Conservation (phyloP, 179 eudicot species). For the Silene vulgaris region DNA sequence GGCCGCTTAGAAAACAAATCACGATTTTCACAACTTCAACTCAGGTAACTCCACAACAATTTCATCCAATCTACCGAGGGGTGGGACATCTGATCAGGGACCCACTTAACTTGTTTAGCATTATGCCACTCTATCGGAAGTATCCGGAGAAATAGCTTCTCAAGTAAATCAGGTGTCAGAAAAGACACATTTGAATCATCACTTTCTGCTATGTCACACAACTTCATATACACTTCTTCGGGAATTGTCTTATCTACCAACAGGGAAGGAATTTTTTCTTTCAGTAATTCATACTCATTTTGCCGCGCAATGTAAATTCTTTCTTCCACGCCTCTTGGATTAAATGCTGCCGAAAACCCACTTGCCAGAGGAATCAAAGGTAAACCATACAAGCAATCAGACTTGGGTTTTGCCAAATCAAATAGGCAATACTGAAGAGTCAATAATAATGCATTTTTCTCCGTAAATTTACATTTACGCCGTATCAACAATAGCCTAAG, state of each 20-base stretch:
- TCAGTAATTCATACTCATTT: conserved; percentile 78
- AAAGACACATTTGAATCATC: conserved; percentile 74
- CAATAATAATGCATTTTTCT: conserved; percentile 58
- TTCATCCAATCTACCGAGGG: conserved; percentile 91
- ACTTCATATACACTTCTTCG: conserved; percentile 55
- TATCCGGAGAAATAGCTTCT: conserved; percentile 63
- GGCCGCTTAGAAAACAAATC: conserved; percentile 90
- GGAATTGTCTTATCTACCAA: conserved; percentile 72
- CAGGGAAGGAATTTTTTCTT: conserved; percentile 68
- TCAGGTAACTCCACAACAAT: conserved; percentile 72
- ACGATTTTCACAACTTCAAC: conserved; percentile 64
- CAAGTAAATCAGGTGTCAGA: conserved; percentile 73
- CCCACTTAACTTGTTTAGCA: conserved; percentile 80
- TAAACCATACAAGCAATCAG: conserved; percentile 67
- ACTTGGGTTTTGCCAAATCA: conserved; percentile 57
- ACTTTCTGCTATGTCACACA: conserved; percentile 67
- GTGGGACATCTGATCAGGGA: conserved; percentile 65
- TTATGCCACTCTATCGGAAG: conserved; percentile 88
- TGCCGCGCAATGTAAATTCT: conserved; percentile 66
- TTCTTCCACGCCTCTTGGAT: conserved; percentile 62
- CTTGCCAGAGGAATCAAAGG: conserved; percentile 87
- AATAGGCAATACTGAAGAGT: conserved; percentile 87
- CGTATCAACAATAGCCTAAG: conserved; percentile 71
- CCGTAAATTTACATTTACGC: conserved; percentile 70
- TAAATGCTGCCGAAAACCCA: conserved; percentile 69